A percentile compares a stretch with the other conserved stretches of the same genome.
Evolutionary conservation across 2,329 filamentous ascomycete genomes (phyloP).

Genomic region (Pseudopithomyces chartarum): DNA sequence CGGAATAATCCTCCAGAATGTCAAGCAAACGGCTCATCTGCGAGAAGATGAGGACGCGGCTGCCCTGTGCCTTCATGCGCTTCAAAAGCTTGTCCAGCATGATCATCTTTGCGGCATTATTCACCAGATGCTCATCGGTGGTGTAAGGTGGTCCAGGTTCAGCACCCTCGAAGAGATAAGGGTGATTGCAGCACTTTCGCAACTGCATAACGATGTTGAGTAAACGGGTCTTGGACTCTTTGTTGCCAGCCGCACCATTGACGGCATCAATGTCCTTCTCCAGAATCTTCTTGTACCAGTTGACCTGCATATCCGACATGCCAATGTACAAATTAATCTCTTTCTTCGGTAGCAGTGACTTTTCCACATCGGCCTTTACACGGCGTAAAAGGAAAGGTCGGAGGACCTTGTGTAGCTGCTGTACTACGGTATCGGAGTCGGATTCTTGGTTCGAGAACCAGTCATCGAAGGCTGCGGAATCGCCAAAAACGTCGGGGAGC

Average conservation of each 20-base stretch:
- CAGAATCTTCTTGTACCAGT: constrained; percentile 98
- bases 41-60: constrained; percentile 96
- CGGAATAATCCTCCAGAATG: constrained; percentile 97
- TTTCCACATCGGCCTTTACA: constrained; percentile 97
- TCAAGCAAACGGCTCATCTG: constrained; percentile 98
- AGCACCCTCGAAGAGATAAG: constrained; percentile 95
- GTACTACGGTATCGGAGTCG: constrained; percentile 93
- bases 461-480: constrained; percentile 94
- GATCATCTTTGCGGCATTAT: constrained; percentile 96
- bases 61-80: constrained; percentile 83
- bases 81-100: constrained; percentile 90
- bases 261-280: constrained; percentile 99
- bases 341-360: constrained; percentile 95
- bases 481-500: constrained; percentile 96
- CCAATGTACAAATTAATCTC: constrained; percentile 96
- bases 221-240: constrained; percentile 94
- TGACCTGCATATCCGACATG: constrained; percentile 99
- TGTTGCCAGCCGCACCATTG: constrained; percentile 93
- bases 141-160: constrained; percentile 98
- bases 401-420: constrained; percentile 91
- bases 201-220: constrained; percentile 99
- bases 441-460: constrained; percentile 93
- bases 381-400: constrained; percentile 92
- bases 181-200: constrained; percentile 98
- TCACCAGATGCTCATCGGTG: constrained; percentile 92